Base-by-base conservation (phyloP, 352 stramenopile species). In the Globisporangium iwayamae region DNA sequence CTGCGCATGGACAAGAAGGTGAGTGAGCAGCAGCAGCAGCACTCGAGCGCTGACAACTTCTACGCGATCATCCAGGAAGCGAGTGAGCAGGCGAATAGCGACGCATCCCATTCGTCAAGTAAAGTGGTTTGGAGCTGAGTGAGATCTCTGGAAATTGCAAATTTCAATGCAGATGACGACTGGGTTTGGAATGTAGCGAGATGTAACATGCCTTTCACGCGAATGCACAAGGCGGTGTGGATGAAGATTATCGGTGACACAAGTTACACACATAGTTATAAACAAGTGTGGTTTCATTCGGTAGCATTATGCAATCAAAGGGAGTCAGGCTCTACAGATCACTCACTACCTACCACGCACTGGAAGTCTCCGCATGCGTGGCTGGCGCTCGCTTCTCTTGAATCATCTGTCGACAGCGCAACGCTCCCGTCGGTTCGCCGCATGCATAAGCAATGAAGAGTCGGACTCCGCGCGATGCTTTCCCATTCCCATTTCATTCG, bases 61-160 rank as follows among this genome's bases (percentile, higher is more conserved):
- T 32, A 57, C 85, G 34, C 80, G 75, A 52, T 55, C 72, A 47
- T 70, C 43, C 43, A 50, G 43, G 43, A 50, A 25, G 43, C 43
- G 43, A 50, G 43, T 25, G 18, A 50, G 6, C 43, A 28, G 43
- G 43, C 43, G 43, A 25, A 50, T 41, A 41, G 36, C n/a, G 18
- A 50, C 18, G 4, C 43, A 4, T 22, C 41, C 10, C 16, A 20
- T 14, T 46, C 38, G 0, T 43, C 39, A 50, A n/a, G n/a, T 9
- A 25, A 22, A 22, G 43, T n/a, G 18, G 9, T 50, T n/a, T 50
- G 43, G 43, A 50, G 18, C 43, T 50, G 39, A 50, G 43, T 25
- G 43, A 50, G 0, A 18, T 28, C 43, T 14, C 18, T 28, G 43
- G 18, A 4, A 41, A 11, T 41, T 41, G 14, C 36, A 41, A 41